Base-by-base conservation (phyloP, 495 filamentous ascomycete genomes). In the Xylaria scruposa region DNA sequence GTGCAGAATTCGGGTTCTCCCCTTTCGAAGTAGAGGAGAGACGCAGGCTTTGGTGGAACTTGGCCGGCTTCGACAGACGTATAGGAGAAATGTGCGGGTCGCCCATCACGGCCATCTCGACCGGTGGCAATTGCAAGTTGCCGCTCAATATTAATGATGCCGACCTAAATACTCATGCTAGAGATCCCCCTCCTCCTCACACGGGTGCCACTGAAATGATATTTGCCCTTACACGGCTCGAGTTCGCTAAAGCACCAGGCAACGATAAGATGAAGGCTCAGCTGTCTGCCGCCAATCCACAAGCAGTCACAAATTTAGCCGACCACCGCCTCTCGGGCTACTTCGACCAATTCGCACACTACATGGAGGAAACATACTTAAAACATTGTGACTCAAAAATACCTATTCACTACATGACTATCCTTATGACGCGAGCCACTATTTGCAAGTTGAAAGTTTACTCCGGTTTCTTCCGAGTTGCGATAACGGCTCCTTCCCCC, bases 11-110 rank as follows among this genome's bases (percentile, higher is more conserved):
- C 61, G 82, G 83, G n/a, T 81, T 92, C 1, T 84, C 89, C 0
- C 87, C 89, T 4, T 92, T 93, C 74, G 90, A 94, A 67, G 85
- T 87, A 2, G 92, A 94, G 79, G 86, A 89, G 78, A 83, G 92
- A 21, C 81, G 91, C 61, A 84, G 91, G 26, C 77, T 93, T 5
- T 94, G 92, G 92, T 93, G 91, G 90, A 90, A 91, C 74, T 80
- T 93, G 9, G 86, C 88, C 67, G 81, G 87, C 26, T 84, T 93
- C 21, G 92, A 94, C 74, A 84, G 85, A 54, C 87, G 90, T 46
- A 85, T 89, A 10, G 87, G 86, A 24, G 90, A 91, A 74, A 86
- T 91, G 46, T 87, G 89, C 33, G 91, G 91, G 38, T 90, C 88
- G 74, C 86, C 87, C 33, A 85, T 91, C 71, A 90, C 83, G 63